These are phyloP conservation scores for Vairimorpha ceranae DNA, from an alignment of 371 early-diverging fungal species.

Conservation along the genomic window DNA sequence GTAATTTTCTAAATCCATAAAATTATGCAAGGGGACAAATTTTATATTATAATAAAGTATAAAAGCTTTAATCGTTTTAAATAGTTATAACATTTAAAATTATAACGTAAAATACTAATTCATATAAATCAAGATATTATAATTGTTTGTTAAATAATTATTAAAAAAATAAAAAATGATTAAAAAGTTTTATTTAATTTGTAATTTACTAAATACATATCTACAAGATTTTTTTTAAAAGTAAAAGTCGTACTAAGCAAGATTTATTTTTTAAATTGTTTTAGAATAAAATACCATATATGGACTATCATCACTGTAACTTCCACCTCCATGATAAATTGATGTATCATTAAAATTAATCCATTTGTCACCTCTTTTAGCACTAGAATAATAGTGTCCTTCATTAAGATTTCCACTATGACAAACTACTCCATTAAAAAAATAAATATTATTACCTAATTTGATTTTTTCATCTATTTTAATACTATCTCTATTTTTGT, in stretches of 20 bases:
- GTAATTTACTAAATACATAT: too few species aligned
- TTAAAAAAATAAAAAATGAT: too few species aligned
- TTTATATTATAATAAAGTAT: too few species aligned
- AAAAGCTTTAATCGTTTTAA: too few species aligned
- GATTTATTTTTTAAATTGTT: not conserved
- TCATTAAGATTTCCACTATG: slow-evolving; percentile 44
- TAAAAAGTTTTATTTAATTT: too few species aligned
- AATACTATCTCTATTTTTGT: slow-evolving; percentile 43
- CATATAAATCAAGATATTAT: too few species aligned
- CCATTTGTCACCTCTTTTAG: slow-evolving; percentile 39
- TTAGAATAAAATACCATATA: slow-evolving; percentile 47
- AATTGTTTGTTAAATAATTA: too few species aligned
- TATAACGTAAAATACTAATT: too few species aligned
- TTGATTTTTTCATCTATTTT: slow-evolving; percentile 17
- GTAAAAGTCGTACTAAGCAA: not conserved
- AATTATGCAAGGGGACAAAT: not conserved
- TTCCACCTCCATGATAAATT: slow-evolving; percentile 9
- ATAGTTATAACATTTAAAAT: too few species aligned
- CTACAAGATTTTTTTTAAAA: too few species aligned
- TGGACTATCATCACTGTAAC: slow-evolving; percentile 28
- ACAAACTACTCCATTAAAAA: slow-evolving; percentile 46
- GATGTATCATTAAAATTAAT: slow-evolving; percentile 48
- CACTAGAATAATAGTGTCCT: slow-evolving; percentile 54
- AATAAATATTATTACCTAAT: slow-evolving; percentile 33
- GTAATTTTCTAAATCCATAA: not conserved